Evolutionary conservation across 805 yeast species (phyloP).

Genomic region (Candida fluviatilis): DNA sequence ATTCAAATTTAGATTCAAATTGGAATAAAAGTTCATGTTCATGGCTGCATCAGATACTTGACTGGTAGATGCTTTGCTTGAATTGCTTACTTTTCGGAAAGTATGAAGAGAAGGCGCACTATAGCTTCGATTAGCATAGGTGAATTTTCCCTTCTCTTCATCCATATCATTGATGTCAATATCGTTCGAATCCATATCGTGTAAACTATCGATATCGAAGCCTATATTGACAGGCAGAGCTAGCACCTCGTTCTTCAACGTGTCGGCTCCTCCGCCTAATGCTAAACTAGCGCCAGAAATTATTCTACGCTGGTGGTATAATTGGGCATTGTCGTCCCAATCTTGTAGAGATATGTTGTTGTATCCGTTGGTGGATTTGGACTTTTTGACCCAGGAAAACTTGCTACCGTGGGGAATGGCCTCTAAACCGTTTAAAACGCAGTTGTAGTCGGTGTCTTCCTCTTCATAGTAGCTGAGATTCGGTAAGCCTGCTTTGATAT

Average conservation of each 20-base stretch:
- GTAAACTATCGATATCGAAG: too few species aligned
- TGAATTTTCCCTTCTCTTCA: conserved; percentile 4
- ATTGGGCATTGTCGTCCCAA: conserved; percentile 25
- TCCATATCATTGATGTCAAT: background rate
- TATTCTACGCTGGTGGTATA: conserved; percentile 20
- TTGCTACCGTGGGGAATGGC: conserved; percentile 17
- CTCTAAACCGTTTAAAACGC: conserved; percentile 23
- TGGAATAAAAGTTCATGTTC: background rate
- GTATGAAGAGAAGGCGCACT: conserved; percentile 43
- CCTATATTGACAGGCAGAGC: too few species aligned
- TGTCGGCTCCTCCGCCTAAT: too few species aligned
- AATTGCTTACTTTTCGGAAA: conserved; percentile 20
- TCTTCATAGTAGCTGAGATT: conserved; percentile 2
- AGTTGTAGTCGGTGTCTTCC: conserved; percentile 2
- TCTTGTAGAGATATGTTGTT: conserved; percentile 24
- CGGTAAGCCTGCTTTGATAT: background rate
- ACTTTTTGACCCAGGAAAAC: conserved; percentile 5
- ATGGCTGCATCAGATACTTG: background rate
- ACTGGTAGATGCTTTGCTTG: conserved; percentile 1
- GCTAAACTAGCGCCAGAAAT: conserved; percentile 10
- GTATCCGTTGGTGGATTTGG: background rate
- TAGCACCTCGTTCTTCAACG: too few species aligned
- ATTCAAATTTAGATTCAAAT: conserved; percentile 6
- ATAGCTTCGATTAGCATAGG: conserved; percentile 21
- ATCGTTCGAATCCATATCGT: background rate